Evolutionary conservation across 2,329 filamentous ascomycete genomes (phyloP), one percentile per base, ranked within the genome.

Genomic region (Apiospora sp.): DNA sequence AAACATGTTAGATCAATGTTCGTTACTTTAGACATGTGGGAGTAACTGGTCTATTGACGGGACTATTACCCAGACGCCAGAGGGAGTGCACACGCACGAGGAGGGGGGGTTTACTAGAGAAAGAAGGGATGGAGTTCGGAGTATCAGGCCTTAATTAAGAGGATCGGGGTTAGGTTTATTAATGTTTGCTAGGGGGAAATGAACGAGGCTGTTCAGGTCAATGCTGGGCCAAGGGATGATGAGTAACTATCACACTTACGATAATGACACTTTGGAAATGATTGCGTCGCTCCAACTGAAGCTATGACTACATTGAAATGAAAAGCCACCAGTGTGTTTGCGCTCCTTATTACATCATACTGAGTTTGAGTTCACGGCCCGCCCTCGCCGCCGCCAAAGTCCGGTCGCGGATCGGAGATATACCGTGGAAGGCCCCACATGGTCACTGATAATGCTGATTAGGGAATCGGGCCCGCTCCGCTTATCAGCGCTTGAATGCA

Each of bases 161-260:
- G 58, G 13, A 8, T 7, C 22, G 16, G 64, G 37, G 37, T n/a
- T 44, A 13, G 6, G 19, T 22, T 34, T 37, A 64, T 64, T 41
- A 64, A 14, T 64, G 58, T 64, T 64, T 64, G 58, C 58, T 64
- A 13, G 34, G 10, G 34, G 58, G 41, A n/a, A 48, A 44, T 68
- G 67, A 13, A 13, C 67, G 6, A 30, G 8, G 37, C 37, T 10
- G 8, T 41, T 10, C 1, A 41, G 8, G 37, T 41, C 7, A 41
- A 41, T 41, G 37, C 37, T 41, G 37, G 7, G 37, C 37, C 7
- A 41, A 41, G 37, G 37, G 37, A 10, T 41, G 37, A 41, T 41
- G 37, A 27, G 49, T 16, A 22, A 1, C 51, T 8, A 34, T 14
- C 3, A 37, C 16, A n/a, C 37, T 0, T 41, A 24, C 13, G 58